Evolutionary conservation across 768 basidiomycete species (phyloP), one percentile per base, ranked within the genome.

Genomic region (Mycena rebaudengoi): DNA sequence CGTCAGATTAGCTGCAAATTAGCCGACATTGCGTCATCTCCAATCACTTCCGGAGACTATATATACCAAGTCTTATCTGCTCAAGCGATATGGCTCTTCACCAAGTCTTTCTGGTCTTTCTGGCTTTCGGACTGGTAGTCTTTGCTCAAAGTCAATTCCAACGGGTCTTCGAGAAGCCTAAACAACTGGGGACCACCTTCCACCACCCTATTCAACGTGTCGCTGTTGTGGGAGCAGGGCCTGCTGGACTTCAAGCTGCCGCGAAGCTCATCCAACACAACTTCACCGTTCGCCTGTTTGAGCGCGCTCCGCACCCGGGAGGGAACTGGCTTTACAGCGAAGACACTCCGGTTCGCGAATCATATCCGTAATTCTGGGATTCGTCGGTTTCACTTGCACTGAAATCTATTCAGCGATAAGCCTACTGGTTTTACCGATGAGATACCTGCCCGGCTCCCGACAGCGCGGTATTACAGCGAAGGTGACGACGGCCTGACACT

Each of bases 291-390:
- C 60, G 65, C 21, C 41, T 68, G 29, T 64, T 64, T 21, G 66
- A 64, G 29, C 66, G 62, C 20, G 55, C 61, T 6, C 66, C 62
- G 3, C 52, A 45, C 18, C 70, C 70, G 1, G 67, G 70, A 4
- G 70, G 70, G 7, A 70, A 68, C 59, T 70, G 70, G 70, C 62
- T 58, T 48, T 68, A 70, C 45, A 70, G 67, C 18, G 64, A 65
- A 16, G 69, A 71, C 23, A 60, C 54, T n/a, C 68, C 70, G 10
- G 46, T 64, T 3, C 29, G 66, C 30, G 66, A 68, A 35, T 33
- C 66, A 12, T 68, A 68, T 61, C 66, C 62, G 66, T 64, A 29
- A 60, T 32, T 52, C 7, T 18, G n/a, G 12, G 21, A 43, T 20
- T 32, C 32, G 1, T 20, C 20, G 28, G 4, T 33, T 33, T 41